Evolutionary conservation across 225 moss, liverwort and hornwort species (phyloP), one percentile per base, ranked within the genome.

Genomic region (Lunularia cruciata): DNA sequence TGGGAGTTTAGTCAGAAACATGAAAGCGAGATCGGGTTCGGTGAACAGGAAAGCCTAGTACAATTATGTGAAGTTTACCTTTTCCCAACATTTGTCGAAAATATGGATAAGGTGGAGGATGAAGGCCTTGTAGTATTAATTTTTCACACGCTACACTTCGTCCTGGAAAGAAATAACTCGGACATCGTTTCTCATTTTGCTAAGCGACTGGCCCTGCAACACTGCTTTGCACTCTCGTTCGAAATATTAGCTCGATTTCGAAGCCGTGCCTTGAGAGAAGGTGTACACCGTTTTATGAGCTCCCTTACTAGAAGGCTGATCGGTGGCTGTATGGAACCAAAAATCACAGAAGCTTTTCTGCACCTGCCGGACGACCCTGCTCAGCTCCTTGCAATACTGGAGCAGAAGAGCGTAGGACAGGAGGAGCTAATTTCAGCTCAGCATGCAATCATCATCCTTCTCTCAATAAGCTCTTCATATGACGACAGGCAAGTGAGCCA

Each of bases 221-320:
- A 73, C 40, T 89, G 77, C 77, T 73, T 94, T 72, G 86, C 83
- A 65, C 69, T 89, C 40, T 76, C 79, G 52, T 89, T 87, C 54
- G 73, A 84, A 52, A 72, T 81, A 26, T 84, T 86, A 81, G 75
- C 79, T 52, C 83, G 81, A 36, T 94, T 90, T 67, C 86, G 87
- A 35, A 76, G 82, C 38, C 73, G 52, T 58, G 33, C 67, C 16
- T 63, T 94, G 43, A 85, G 87, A 73, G 79, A 80, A 60, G 73
- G 47, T 49, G 68, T 77, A 0, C 91, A 86, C 73, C 70, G 70
- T 34, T 73, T 79, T 39, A 73, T 90, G 62, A 78, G 87, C 75
- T 53, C 69, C 40, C 51, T 90, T 42, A 61, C 87, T 67, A 76
- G 84, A 31, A 80, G 69, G 62, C 71, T 78, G 20, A 27, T 56